Conservation (phyloP, 2,329 filamentous ascomycete genomes). For the Alternaria sp. region DNA sequence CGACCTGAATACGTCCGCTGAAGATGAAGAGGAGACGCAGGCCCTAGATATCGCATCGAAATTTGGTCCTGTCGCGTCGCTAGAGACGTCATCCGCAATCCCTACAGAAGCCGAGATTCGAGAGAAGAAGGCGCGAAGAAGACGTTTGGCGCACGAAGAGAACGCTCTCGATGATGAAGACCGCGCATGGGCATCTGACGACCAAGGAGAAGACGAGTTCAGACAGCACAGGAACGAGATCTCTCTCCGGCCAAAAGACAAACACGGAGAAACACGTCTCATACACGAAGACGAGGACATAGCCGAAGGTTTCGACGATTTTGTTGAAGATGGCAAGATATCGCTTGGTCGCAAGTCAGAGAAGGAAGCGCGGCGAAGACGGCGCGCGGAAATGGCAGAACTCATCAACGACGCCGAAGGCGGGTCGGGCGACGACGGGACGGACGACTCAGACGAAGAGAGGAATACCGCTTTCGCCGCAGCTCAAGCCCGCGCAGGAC, state of each 20-base stretch:
- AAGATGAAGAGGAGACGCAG: conserved; percentile 54
- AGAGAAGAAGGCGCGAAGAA: conserved; percentile 88
- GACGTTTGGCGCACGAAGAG: conserved; percentile 76
- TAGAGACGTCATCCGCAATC: conserved; percentile 59
- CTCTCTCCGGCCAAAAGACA: conserved; percentile 63
- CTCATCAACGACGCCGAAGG: conserved; percentile 82
- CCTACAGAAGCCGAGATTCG: conserved; percentile 84
- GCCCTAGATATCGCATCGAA: conserved; percentile 57
- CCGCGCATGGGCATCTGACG: conserved; percentile 50
- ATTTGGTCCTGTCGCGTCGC: conserved; percentile 61
- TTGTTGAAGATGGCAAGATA: conserved; percentile 82
- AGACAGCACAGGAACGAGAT: conserved; percentile 51
- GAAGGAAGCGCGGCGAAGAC: conserved; percentile 68
- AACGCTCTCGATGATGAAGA: conserved; percentile 61
- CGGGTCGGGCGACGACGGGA: conserved; percentile 71
- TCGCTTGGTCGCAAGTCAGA: conserved; percentile 81
- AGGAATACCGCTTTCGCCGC: conserved; percentile 82
- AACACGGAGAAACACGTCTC: conserved; percentile 72
- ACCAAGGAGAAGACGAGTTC: conserved; percentile 47
- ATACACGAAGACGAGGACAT: conserved; percentile 89
- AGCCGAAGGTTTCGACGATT: conserved; percentile 91
- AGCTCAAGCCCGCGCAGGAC: conserved; percentile 84
- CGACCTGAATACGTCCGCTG: conserved; percentile 54
- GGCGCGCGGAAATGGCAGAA: conserved; percentile 79
- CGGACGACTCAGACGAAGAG: conserved; percentile 68